These are phyloP conservation scores for Backusella mclennaniae DNA, from an alignment of 192 early-diverging fungal genomes.

Conservation along the genomic window DNA sequence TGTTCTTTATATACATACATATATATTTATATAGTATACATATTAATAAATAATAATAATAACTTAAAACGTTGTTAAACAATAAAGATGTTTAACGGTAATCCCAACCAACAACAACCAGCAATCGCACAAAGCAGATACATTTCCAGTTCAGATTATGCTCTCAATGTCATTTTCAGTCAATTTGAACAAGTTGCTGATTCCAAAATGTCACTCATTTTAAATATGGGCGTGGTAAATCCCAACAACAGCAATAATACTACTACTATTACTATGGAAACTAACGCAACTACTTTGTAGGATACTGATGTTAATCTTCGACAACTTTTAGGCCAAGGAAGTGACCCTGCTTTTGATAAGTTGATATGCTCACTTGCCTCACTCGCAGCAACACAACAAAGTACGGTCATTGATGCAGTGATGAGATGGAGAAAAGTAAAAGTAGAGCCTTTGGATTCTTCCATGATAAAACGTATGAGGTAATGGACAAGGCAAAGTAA, in stretches of 20 bases:
- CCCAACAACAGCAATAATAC: neutral
- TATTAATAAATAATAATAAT: neutral
- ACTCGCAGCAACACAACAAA: conserved; percentile 81
- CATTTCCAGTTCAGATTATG: conserved; percentile 49
- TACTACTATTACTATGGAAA: too few species aligned
- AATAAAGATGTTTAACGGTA: neutral
- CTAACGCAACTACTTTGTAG: conserved; percentile 24
- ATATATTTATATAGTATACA: neutral
- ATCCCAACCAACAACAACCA: neutral
- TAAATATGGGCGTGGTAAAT: conserved; percentile 38
- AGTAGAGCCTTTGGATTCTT: conserved; percentile 47
- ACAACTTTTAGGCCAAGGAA: conserved; percentile 57
- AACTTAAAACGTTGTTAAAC: neutral
- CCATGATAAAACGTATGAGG: conserved; percentile 31
- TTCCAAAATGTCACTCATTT: conserved; percentile 47
- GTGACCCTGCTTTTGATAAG: conserved; percentile 81
- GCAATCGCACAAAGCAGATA: neutral
- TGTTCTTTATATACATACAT: neutral
- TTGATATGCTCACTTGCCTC: conserved; percentile 75
- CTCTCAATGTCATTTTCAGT: conserved; percentile 51
- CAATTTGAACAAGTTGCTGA: conserved; percentile 62
- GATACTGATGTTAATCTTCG: conserved; percentile 66
- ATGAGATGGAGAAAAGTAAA: conserved; percentile 75
- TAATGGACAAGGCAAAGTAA: neutral
- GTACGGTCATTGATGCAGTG: conserved; percentile 77